Evolutionary conservation across 257 asterid species (phyloP).

Genomic region (Scutellaria baicalensis): DNA sequence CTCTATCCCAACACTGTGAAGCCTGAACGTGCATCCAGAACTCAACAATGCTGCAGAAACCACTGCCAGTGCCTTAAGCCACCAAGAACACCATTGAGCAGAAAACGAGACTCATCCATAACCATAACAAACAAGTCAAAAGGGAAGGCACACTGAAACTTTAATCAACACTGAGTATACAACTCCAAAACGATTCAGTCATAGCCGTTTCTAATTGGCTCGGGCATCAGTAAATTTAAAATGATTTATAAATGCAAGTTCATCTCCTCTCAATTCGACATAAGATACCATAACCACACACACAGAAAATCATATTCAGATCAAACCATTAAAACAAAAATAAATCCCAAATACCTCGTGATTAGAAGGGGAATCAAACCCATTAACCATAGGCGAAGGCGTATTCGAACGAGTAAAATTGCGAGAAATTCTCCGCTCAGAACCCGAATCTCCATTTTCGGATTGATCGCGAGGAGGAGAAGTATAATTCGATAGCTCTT

Average conservation of each 20-base stretch:
- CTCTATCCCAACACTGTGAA: not conserved
- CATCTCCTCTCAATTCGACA: conserved; percentile 5
- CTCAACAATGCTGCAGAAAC: conserved; percentile 7
- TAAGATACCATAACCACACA: not conserved
- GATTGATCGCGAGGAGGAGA: conserved; percentile 46
- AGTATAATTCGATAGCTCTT: conserved; percentile 43
- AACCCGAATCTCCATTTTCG: conserved; percentile 30
- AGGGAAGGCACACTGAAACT: not conserved
- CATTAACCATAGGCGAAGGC: conserved; percentile 59
- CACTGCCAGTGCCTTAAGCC: not conserved
- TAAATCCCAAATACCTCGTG: conserved; percentile 43
- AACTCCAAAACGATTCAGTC: not conserved
- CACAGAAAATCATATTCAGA: conserved; percentile 3
- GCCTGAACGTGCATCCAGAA: not conserved
- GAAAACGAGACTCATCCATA: not conserved
- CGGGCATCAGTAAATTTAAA: conserved; percentile 10
- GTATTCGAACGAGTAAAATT: conserved; percentile 38
- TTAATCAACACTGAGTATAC: not conserved
- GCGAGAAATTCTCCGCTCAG: conserved; percentile 57
- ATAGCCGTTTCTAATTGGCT: not conserved
- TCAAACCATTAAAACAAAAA: conserved; percentile 4
- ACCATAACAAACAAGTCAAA: not conserved
- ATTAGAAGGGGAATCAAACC: conserved; percentile 47
- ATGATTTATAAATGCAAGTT: not conserved
- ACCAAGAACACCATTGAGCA: not conserved